phyloP scores from a whole-genome alignment of 1,139 yeast species.

The Kazachstania sp. region DNA sequence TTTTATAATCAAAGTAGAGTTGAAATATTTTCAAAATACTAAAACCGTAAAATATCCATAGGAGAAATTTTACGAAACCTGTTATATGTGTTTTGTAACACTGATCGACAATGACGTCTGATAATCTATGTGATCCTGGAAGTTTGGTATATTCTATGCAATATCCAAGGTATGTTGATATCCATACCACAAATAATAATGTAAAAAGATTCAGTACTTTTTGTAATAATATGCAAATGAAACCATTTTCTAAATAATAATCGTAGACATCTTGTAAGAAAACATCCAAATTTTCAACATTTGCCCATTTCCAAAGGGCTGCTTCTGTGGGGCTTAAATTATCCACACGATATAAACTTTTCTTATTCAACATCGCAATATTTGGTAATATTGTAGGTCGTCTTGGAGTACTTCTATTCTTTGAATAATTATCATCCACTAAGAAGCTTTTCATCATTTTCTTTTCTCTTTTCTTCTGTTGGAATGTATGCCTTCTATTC shows the following conservation, averaged over 20 bases:
- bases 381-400: conserved; percentile 24
- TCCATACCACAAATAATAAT: conserved; percentile 64
- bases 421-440: conserved; percentile 6
- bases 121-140: conserved; percentile 30
- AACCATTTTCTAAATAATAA: conserved; percentile 81
- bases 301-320: conserved; percentile 94
- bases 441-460: conserved; percentile 8
- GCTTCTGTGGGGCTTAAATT: conserved; percentile 56
- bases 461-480: background rate
- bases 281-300: conserved; percentile 80
- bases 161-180: conserved; percentile 71
- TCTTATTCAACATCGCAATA: conserved; percentile 23
- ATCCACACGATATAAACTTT: conserved; percentile 23
- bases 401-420: conserved; percentile 9
- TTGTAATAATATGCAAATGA: conserved; percentile 61
- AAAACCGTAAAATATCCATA: conserved; percentile 54
- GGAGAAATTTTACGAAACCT: conserved; percentile 44
- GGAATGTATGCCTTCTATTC: background rate
- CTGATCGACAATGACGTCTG: conserved; percentile 49
- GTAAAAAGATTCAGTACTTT: conserved; percentile 62
- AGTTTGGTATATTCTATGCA: conserved; percentile 65
- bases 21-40: conserved; percentile 54
- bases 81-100: conserved; percentile 47
- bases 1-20: conserved; percentile 39
- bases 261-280: conserved; percentile 76